These are phyloP conservation scores for Teratosphaeria pseudoeucalypti DNA, from an alignment of 2,329 filamentous ascomycete species.

Conservation along the genomic window DNA sequence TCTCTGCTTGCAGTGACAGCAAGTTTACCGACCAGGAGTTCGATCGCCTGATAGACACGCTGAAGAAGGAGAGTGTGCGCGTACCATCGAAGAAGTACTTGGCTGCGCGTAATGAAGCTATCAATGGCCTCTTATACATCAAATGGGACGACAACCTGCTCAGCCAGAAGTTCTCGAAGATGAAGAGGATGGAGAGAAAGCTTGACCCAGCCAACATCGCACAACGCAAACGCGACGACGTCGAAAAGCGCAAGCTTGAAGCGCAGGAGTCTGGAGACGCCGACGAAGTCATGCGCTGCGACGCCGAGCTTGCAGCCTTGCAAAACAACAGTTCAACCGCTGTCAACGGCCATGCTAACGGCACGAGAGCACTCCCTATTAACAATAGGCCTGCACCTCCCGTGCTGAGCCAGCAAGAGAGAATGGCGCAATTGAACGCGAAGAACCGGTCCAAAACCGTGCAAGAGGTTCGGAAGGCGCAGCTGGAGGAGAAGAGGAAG, in stretches of 20 bases:
- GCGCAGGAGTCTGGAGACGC: slow-evolving; percentile 56
- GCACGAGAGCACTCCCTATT: neutral
- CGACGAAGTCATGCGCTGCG: slow-evolving; percentile 39
- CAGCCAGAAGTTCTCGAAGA: slow-evolving; percentile 63
- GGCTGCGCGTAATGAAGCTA: slow-evolving; percentile 63
- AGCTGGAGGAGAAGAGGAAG: slow-evolving; percentile 58
- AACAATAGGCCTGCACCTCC: neutral
- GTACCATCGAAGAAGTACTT: slow-evolving; percentile 65
- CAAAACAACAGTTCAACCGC: slow-evolving; percentile 56
- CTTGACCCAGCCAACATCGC: slow-evolving; percentile 45
- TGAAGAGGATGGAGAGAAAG: slow-evolving; percentile 53
- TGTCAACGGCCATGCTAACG: slow-evolving; percentile 50
- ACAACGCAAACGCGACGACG: slow-evolving; percentile 55
- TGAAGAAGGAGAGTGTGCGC: slow-evolving; percentile 59
- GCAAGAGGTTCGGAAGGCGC: slow-evolving; percentile 84
- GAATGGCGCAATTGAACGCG: slow-evolving; percentile 71
- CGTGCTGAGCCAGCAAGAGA: slow-evolving; percentile 44
- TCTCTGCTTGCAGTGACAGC: slow-evolving; percentile 80
- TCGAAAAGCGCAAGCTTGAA: slow-evolving; percentile 55
- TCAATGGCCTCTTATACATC: slow-evolving; percentile 69
- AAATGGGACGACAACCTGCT: slow-evolving; percentile 77
- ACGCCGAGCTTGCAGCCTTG: slow-evolving; percentile 43
- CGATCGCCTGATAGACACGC: slow-evolving; percentile 66
- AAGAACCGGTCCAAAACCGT: slow-evolving; percentile 75
- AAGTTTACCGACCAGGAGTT: slow-evolving; percentile 71